A percentile compares a stretch with the other conserved stretches of the same genome.
phyloP scores from a whole-genome alignment of 1,139 yeast species.

The Debaryomyces sp. region DNA sequence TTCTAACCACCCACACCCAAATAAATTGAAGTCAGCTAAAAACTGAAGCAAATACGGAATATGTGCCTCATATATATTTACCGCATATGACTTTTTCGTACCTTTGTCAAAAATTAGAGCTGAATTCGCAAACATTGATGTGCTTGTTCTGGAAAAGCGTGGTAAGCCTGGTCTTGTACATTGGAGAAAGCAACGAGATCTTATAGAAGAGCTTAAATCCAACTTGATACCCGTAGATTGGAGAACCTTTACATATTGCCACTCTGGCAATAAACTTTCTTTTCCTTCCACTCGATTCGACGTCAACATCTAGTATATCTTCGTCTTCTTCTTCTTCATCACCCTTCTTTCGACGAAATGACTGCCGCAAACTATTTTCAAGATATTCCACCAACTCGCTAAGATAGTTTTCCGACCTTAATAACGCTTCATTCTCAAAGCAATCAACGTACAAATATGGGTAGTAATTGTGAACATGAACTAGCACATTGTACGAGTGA shows the following conservation, averaged over 20 bases:
- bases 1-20: constrained; percentile 80
- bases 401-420: constrained; percentile 12
- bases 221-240: constrained; percentile 81
- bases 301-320: constrained; percentile 12
- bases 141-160: constrained; percentile 58
- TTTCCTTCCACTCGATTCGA: constrained; percentile 8
- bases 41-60: constrained; percentile 78
- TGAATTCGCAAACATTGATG: constrained; percentile 19
- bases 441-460: constrained; percentile 79
- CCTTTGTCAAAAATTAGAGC: constrained; percentile 4
- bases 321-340: constrained; percentile 14
- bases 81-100: background rate
- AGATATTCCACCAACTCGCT: constrained; percentile 17
- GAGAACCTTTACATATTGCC: constrained; percentile 70
- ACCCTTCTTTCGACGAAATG: constrained; percentile 16
- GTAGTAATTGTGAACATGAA: constrained; percentile 82
- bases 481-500: constrained; percentile 28
- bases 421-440: constrained; percentile 14
- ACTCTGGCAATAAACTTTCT: constrained; percentile 64
- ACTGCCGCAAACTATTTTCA: constrained; percentile 21
- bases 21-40: constrained; percentile 77
- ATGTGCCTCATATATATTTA: constrained; percentile 66
- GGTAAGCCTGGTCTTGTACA: constrained; percentile 58
- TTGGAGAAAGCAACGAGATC: constrained; percentile 67
- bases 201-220: constrained; percentile 69